Evolutionary conservation across 495 filamentous ascomycete genomes (phyloP), one percentile per base, ranked within the genome.

Genomic region (Platismatia glauca): DNA sequence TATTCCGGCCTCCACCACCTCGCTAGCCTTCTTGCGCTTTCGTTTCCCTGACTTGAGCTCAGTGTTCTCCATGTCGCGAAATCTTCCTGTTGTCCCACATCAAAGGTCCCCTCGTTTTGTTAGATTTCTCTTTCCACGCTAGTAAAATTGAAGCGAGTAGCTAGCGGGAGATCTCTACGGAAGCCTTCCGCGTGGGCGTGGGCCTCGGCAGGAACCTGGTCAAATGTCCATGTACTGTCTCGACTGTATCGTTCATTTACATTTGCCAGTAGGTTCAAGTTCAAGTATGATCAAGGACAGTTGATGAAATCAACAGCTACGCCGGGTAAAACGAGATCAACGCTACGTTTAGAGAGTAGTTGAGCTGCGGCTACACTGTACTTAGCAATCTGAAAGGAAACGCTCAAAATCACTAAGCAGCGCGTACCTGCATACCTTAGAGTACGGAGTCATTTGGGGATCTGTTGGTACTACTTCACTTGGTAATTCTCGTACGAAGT

Each of bases 41-140:
- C 86, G 82, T 76, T 89, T 90, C 72, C 86, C 88, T 4, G 78
- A 71, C 66, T 81, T 79, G 58, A 78, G 66, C 73, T 90, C 88
- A 69, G 79, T 68, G 48, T 72, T 73, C 66, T 79, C 75, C 71
- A 81, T 75, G 73, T 57, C 73, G 67, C 27, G 29, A 48, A 48
- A 15, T 27, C 9, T 27, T 48, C 15, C 22, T 48, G 44, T 27
- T 24, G 22, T 12, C 27, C 3, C 44, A n/a, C 20, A 8, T 44
- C 55, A 34, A 0, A 24, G 55, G 2, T 27, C 18, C 13, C 35
- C 31, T 48, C 20, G 43, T 13, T 29, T 24, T 61, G 13, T 20
- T 27, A n/a, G 16, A 20, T 22, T 38, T 1, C 29, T 29, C 3
- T 22, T 13, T 18, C 15, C 12, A 31, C 59, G 48, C 50, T 61